These are phyloP conservation scores for Fusarium brachygibbosum DNA, from an alignment of 2,329 filamentous ascomycete species.

Conservation along the genomic window DNA sequence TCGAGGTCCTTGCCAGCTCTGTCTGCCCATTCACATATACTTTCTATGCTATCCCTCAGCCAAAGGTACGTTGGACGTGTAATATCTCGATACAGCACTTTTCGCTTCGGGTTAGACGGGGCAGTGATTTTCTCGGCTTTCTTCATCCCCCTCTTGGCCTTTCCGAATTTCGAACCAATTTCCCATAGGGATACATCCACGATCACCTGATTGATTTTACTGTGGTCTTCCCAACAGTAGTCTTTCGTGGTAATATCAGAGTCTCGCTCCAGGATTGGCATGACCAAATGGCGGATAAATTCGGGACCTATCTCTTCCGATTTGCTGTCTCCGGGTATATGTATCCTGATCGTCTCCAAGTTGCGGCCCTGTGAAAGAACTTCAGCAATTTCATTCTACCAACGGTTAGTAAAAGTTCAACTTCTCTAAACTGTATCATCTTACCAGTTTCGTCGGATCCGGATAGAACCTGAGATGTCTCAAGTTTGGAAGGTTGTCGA, in stretches of 20 bases:
- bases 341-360: slow-evolving; percentile 10
- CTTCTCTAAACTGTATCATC: not conserved
- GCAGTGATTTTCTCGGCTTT: slow-evolving; percentile 17
- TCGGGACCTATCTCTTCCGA: not conserved
- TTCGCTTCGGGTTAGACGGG: not conserved
- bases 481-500: slow-evolving; percentile 28
- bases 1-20: slow-evolving; percentile 5
- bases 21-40: slow-evolving; percentile 17
- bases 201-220: slow-evolving; percentile 9
- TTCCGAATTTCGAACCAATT: slow-evolving; percentile 22
- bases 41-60: not conserved
- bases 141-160: slow-evolving; percentile 11
- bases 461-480: slow-evolving; percentile 27
- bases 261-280: slow-evolving; percentile 3
- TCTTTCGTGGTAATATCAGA: too few species aligned
- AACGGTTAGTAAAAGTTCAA: not conserved
- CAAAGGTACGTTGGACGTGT: not conserved
- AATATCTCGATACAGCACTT: slow-evolving; percentile 23
- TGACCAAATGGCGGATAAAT: slow-evolving; percentile 4
- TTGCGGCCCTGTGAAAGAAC: slow-evolving; percentile 15
- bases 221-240: slow-evolving; percentile 38
- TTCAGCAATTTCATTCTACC: slow-evolving; percentile 25
- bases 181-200: slow-evolving; percentile 8
- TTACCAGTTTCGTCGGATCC: slow-evolving; percentile 19
- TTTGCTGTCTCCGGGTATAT: not conserved